These are phyloP conservation scores for Fusarium sp. DNA, from an alignment of 2,329 filamentous ascomycete species.

Conservation along the genomic window DNA sequence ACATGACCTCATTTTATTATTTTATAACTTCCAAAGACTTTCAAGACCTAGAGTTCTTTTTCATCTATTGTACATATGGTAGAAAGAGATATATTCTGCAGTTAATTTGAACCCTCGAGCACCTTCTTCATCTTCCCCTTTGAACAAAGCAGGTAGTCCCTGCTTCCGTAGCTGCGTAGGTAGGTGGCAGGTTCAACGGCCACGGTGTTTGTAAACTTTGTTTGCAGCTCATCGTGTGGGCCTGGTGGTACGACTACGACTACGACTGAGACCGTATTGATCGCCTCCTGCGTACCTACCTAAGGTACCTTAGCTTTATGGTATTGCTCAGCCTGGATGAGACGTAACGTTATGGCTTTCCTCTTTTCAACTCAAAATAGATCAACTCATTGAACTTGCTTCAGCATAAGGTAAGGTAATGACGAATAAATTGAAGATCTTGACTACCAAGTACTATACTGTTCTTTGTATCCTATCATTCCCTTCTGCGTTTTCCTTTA, in stretches of 20 bases:
- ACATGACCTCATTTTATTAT: too few species aligned
- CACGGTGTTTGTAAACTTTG: background rate
- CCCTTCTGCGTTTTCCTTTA: background rate
- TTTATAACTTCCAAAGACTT: too few species aligned
- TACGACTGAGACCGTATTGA: background rate
- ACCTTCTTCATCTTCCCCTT: too few species aligned
- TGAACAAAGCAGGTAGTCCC: too few species aligned
- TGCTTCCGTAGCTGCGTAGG: background rate
- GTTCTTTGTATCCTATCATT: background rate
- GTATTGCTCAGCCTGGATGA: background rate
- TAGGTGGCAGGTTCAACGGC: background rate
- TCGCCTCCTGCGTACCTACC: background rate
- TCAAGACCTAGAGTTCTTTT: too few species aligned
- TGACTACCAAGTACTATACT: background rate
- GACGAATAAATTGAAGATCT: conserved; percentile 20
- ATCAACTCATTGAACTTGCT: background rate
- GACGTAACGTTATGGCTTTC: background rate
- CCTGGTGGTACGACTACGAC: too few species aligned
- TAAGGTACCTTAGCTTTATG: too few species aligned
- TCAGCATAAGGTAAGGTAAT: conserved; percentile 16
- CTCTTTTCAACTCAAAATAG: conserved; percentile 2
- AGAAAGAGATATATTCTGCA: too few species aligned
- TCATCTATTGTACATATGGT: background rate
- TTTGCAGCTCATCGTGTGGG: background rate
- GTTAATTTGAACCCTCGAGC: too few species aligned